These are phyloP conservation scores for Kalmusia sp. DNA, from an alignment of 2,329 filamentous ascomycete genomes.

Conservation along the genomic window DNA sequence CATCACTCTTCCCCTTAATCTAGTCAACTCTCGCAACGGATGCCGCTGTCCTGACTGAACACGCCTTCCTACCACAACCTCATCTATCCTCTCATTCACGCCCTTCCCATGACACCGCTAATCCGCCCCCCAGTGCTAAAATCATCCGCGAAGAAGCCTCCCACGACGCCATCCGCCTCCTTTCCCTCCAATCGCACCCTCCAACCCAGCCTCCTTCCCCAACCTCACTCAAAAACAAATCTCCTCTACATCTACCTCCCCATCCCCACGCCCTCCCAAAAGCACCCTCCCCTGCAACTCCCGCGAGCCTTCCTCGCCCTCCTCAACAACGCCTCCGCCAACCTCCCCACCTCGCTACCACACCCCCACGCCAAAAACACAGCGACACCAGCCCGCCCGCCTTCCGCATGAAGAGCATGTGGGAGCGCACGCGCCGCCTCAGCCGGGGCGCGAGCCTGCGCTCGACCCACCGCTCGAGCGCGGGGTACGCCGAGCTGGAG, in stretches of 20 bases:
- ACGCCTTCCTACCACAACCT: no score
- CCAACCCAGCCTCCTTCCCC: slow-evolving; percentile 14
- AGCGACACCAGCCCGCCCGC: slow-evolving; percentile 24
- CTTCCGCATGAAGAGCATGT: slow-evolving; percentile 34
- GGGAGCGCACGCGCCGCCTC: slow-evolving; percentile 23
- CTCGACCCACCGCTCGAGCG: slow-evolving; percentile 13
- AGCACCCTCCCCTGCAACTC: slow-evolving; percentile 16
- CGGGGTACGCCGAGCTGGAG: slow-evolving; percentile 21
- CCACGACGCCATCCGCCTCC: slow-evolving; percentile 32
- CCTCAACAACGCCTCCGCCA: slow-evolving; percentile 30
- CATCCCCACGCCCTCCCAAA: slow-evolving; percentile 16
- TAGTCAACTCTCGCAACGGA: no score
- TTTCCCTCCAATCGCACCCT: slow-evolving; percentile 27
- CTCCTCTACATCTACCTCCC: slow-evolving; percentile 14
- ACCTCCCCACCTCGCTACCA: slow-evolving; percentile 30
- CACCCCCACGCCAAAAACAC: slow-evolving; percentile 25
- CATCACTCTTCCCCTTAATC: no score
- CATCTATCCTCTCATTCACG: not conserved
- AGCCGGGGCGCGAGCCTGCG: slow-evolving; percentile 1
- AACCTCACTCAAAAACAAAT: slow-evolving; percentile 16
- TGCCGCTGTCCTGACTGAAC: no score
- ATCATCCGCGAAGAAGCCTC: slow-evolving; percentile 41
- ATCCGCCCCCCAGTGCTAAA: slow-evolving; percentile 22
- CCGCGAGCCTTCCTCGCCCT: slow-evolving; percentile 24
- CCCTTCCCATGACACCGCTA: not conserved